Conservation (phyloP, 192 early-diverging fungal genomes). For the Chytriomyces confervae region DNA sequence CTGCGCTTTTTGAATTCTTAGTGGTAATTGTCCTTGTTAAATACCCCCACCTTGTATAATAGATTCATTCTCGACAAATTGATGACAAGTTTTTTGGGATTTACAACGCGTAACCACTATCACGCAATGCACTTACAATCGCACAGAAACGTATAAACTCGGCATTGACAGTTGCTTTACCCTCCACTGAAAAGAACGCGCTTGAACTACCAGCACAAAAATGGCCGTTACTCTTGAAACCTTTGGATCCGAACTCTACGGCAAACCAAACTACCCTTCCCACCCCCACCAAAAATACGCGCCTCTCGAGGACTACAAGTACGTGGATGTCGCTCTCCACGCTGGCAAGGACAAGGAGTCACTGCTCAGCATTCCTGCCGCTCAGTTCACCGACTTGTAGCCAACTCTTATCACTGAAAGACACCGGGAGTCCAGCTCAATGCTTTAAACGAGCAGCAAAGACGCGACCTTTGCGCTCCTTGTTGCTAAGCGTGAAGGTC, state of each 20-base stretch:
- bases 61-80: no score
- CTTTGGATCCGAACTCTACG: constrained; percentile 13
- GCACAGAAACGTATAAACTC: no score
- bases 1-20: constrained; percentile 10
- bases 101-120: no score
- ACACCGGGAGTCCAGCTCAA: constrained; percentile 55
- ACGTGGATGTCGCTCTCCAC: constrained; percentile 37
- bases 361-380: constrained; percentile 54
- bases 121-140: no score
- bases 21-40: no score
- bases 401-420: constrained; percentile 69
- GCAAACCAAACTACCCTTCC: constrained; percentile 21
- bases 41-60: no score
- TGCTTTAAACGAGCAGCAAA: constrained; percentile 63
- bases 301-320: constrained; percentile 28
- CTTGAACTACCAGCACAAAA: not conserved
- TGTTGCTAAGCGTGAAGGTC: constrained; percentile 69
- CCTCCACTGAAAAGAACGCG: no score
- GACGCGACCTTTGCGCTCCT: constrained; percentile 68
- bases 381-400: constrained; percentile 57
- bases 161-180: no score
- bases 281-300: constrained; percentile 23
- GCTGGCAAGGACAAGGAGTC: constrained; percentile 64
- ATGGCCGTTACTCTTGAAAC: not conserved
- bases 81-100: no score